Evolutionary conservation across 768 basidiomycete species (phyloP).

Genomic region (Crucibulum laeve): DNA sequence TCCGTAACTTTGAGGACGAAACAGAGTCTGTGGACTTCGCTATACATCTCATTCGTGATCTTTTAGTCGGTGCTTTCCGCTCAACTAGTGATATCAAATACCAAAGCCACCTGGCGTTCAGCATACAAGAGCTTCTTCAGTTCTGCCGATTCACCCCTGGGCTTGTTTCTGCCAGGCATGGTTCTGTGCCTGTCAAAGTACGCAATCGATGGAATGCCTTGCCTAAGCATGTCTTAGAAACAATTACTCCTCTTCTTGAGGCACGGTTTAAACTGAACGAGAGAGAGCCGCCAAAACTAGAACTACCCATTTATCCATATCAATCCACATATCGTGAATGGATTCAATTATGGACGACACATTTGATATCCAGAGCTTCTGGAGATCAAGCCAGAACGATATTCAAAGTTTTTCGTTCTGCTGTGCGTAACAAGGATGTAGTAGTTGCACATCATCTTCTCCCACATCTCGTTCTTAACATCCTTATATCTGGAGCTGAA

Average conservation of each 20-base stretch:
- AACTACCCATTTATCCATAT: slow-evolving; percentile 75
- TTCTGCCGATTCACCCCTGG: slow-evolving; percentile 84
- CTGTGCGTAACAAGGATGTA: slow-evolving; percentile 84
- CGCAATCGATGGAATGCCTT: slow-evolving; percentile 76
- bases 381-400: slow-evolving; percentile 57
- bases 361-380: slow-evolving; percentile 68
- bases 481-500: slow-evolving; percentile 72
- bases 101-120: slow-evolving; percentile 84
- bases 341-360: slow-evolving; percentile 85
- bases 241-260: slow-evolving; percentile 79
- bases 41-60: slow-evolving; percentile 77
- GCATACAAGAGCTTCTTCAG: slow-evolving; percentile 85
- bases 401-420: slow-evolving; percentile 75
- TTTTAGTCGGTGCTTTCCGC: slow-evolving; percentile 86
- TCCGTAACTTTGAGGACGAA: slow-evolving; percentile 78
- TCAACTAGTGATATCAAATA: slow-evolving; percentile 93
- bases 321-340: slow-evolving; percentile 90
- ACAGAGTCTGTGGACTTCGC: slow-evolving; percentile 76
- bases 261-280: slow-evolving; percentile 55
- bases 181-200: slow-evolving; percentile 57
- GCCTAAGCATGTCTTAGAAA: slow-evolving; percentile 82
- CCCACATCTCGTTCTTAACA: slow-evolving; percentile 86
- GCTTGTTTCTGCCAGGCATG: slow-evolving; percentile 53
- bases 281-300: slow-evolving; percentile 29
- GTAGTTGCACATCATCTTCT: slow-evolving; percentile 90